phyloP scores from a whole-genome alignment of 345 rosid species.

The Euphorbia lathyris region DNA sequence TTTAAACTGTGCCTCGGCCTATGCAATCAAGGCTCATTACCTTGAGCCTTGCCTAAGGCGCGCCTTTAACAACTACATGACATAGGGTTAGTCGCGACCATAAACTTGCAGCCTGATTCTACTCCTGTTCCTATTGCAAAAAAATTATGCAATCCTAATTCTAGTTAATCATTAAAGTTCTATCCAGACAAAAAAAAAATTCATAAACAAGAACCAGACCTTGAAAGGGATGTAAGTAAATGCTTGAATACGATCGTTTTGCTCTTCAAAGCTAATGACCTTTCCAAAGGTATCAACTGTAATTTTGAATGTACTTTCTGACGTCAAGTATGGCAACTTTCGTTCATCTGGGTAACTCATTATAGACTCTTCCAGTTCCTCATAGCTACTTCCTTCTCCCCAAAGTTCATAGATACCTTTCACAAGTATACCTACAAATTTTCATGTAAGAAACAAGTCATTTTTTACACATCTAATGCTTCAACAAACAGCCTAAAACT shows the following conservation, averaged over 20 bases:
- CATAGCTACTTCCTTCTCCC: conserved; percentile 82
- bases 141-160: not conserved
- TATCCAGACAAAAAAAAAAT: not conserved
- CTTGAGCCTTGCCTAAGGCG: too few species aligned
- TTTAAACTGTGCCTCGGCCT: too few species aligned
- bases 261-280: conserved; percentile 66
- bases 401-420: conserved; percentile 96
- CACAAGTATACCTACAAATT: conserved; percentile 63
- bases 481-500: not conserved
- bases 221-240: conserved; percentile 74
- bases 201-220: conserved; percentile 35
- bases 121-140: not conserved
- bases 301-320: conserved; percentile 62
- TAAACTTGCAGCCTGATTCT: too few species aligned
- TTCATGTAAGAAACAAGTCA: not conserved
- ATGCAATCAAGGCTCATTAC: too few species aligned
- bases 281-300: conserved; percentile 85
- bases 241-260: conserved; percentile 58
- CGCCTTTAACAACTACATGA: too few species aligned
- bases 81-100: too few species aligned
- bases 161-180: not conserved
- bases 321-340: conserved; percentile 59
- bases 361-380: conserved; percentile 67
- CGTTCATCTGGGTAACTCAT: conserved; percentile 63
- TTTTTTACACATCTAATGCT: not conserved